These are phyloP conservation scores for Ophiostoma sp. DNA, from an alignment of 2,329 filamentous ascomycete genomes.

Conservation along the genomic window DNA sequence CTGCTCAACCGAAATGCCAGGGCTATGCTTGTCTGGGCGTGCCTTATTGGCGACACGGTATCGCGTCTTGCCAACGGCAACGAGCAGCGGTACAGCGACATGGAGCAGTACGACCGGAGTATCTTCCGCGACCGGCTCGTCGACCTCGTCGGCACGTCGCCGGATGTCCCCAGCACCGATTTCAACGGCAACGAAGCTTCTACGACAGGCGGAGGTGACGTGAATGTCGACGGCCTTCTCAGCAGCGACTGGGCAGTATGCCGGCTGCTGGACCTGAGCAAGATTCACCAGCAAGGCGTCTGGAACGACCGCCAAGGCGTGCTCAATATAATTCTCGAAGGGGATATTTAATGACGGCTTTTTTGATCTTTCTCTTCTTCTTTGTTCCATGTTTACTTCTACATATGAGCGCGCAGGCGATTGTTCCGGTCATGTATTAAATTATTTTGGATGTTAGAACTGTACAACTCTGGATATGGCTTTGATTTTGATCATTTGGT, in stretches of 20 bases:
- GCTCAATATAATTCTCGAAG: constrained; percentile 22
- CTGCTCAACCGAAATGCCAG: constrained; percentile 19
- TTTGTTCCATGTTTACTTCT: neutral
- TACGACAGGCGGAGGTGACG: constrained; percentile 1
- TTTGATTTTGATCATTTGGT: neutral
- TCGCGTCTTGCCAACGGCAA: constrained; percentile 30
- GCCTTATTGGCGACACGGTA: constrained; percentile 31
- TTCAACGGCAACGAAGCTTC: constrained; percentile 16
- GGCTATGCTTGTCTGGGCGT: constrained; percentile 32
- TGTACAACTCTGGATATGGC: neutral
- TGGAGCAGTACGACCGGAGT: constrained; percentile 30
- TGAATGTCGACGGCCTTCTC: constrained; percentile 15
- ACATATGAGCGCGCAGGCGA: neutral
- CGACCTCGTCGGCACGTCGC: constrained; percentile 23
- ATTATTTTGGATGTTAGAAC: neutral
- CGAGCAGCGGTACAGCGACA: constrained; percentile 26
- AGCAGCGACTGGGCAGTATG: constrained; percentile 29
- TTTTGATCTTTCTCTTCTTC: neutral
- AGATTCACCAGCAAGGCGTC: constrained; percentile 24
- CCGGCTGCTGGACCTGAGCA: constrained; percentile 26
- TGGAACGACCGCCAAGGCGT: constrained; percentile 23
- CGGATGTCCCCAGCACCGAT: neutral
- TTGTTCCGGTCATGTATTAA: neutral
- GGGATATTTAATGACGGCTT: neutral
- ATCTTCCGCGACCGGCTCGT: constrained; percentile 30